phyloP scores from a whole-genome alignment of 1,284 basidiomycete species.

The Rhizoctonia solani region DNA sequence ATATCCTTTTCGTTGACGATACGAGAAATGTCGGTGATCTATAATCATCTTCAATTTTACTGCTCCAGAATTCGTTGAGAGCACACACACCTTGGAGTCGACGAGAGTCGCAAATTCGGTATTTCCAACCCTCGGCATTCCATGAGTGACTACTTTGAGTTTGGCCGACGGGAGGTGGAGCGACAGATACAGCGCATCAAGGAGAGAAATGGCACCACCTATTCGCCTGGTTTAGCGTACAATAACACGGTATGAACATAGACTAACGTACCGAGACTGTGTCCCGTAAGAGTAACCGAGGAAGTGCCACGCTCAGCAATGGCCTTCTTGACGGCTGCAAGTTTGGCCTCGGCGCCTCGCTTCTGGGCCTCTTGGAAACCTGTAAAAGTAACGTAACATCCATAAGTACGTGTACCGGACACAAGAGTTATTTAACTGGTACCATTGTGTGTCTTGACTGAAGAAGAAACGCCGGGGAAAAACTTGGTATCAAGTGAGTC shows the following conservation, averaged over 20 bases:
- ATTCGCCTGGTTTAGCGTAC: neutral
- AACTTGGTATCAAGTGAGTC: constrained; percentile 3
- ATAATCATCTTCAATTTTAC: neutral
- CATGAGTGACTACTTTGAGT: constrained; percentile 35
- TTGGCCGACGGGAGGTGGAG: constrained; percentile 36
- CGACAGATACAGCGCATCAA: constrained; percentile 33
- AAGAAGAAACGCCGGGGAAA: constrained; percentile 23
- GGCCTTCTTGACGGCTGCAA: constrained; percentile 36
- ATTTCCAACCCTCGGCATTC: constrained; percentile 38
- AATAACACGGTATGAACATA: neutral
- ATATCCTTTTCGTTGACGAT: constrained; percentile 30
- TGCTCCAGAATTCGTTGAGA: neutral
- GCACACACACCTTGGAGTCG: constrained; percentile 21
- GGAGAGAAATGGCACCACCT: constrained; percentile 28
- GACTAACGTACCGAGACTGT: constrained; percentile 33
- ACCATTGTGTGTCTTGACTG: constrained; percentile 24
- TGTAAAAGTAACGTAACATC: neutral
- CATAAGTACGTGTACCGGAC: neutral
- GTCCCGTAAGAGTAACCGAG: constrained; percentile 36
- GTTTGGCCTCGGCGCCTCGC: constrained; percentile 32
- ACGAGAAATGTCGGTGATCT: constrained; percentile 19
- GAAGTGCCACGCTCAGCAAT: constrained; percentile 28
- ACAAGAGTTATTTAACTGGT: neutral
- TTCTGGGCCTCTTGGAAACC: constrained; percentile 36
- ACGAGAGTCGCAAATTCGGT: constrained; percentile 34